Base-by-base conservation (phyloP, 257 asterid species). In the Capsicum chinense region DNA sequence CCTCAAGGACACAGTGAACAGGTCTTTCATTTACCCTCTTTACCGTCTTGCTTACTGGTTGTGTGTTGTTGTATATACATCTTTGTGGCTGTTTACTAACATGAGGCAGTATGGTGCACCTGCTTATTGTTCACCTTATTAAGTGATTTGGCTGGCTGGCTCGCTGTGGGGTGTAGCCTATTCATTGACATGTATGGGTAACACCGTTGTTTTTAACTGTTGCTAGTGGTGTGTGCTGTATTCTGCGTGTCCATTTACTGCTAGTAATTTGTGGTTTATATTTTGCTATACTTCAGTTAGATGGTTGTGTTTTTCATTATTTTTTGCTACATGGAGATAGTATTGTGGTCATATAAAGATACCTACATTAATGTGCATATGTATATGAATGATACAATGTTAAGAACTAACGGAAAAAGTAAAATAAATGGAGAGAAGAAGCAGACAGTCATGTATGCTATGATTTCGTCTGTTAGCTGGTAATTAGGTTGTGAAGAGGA, bases 1-100 rank as follows among this genome's bases (percentile, higher is more conserved):
- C 98, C 98, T 56, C 98, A 94, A 87, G 98, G 98, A 86, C 98
- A 94, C 86, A 93, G 97, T 80, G 98, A 94, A 69, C 98, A 94
- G 98, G 98, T 94, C 57, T 50, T 47, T 10, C 52, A 73, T 39
- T 60, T 74, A 60, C 44, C 3, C 44, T 12, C 26, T 63, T 60
- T 47, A 42, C 44, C 9, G 62, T 64, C 58, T 42, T 19, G 26
- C 19, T 73, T 48, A 73, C 76, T 11, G 76, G 26, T 62, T 47
- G 44, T 80, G 14, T 37, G 62, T 63, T 85, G 9, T 70, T 68
- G 14, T 69, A 16, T 26, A 26, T 76, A 21, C 48, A 13, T 52
- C 14, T 52, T 52, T 76, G 48, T 76, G 64, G 26, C 50, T 78
- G 16, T 70, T 58, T 48, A 86, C 91, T 91, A 91, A 84, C 86